Evolutionary conservation across 2,329 filamentous ascomycete species (phyloP), one percentile per base, ranked within the genome.

Genomic region (Tolypocladium pustulatum): DNA sequence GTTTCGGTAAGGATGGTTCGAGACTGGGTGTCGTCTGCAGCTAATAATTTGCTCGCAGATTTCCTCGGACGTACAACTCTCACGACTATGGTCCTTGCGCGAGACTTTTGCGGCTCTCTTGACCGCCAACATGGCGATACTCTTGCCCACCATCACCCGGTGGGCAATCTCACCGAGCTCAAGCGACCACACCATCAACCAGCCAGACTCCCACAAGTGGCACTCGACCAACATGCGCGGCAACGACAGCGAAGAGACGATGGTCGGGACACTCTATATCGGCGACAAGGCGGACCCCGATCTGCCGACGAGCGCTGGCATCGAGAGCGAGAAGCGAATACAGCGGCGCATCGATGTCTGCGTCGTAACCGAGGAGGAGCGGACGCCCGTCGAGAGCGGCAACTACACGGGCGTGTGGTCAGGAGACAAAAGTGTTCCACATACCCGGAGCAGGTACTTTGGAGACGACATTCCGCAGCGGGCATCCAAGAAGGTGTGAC

Each of bases 391-490:
- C 17, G 22, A 55, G 38, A 60, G 59, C 22, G 64, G 63, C 52
- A 65, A 65, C 51, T 65, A 65, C 34, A 65, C 64, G 10, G 64
- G 60, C n/a, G 54, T 63, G 20, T 65, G 64, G 64, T 60, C 64
- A 3, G 62, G 62, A 1, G 51, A 60, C 20, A 32, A 54, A 32
- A 58, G 22, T 20, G 60, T 58, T 34, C 58, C 59, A 1, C 62
- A 61, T 40, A 60, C 57, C 30, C 57, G 63, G 27, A 65, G 59
- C 56, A 55, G 51, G 9, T 65, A 58, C 32, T 65, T 65, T 40
- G 62, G 59, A 9, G 61, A 64, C 55, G 58, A 63, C 37, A 59
- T 65, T 12, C 63, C 64, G 53, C 61, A 63, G 20, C 59, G 58
- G 51, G 40, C 58, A 2, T 58, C 61, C 25, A 34, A 30, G 15